Percentiles rank a stretch among this genome's conserved stretches.
These are phyloP conservation scores for Mallotus repandus DNA, from an alignment of 441 rosid species.

Conservation along the genomic window DNA sequence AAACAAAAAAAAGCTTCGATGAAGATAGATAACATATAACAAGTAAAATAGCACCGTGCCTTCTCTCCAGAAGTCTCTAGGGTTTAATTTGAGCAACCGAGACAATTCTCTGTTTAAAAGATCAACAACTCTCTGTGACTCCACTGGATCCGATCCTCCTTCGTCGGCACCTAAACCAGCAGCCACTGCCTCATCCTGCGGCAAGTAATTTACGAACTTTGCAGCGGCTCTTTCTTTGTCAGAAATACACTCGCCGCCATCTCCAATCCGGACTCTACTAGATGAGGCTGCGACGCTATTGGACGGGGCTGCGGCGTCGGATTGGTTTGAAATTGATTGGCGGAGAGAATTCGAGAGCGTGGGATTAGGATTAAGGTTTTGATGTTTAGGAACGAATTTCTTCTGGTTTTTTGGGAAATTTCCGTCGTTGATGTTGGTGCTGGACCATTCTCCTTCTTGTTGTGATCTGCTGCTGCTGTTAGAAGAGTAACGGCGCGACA, in stretches of 20 bases:
- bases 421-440: conserved; percentile 13
- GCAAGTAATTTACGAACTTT: conserved; percentile 78
- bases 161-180: conserved; percentile 70
- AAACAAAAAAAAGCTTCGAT: neutral
- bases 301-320: conserved; percentile 28
- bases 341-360: conserved; percentile 74
- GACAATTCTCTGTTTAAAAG: conserved; percentile 79
- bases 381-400: conserved; percentile 52
- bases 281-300: conserved; percentile 17
- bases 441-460: conserved; percentile 20
- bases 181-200: conserved; percentile 97
- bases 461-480: conserved; percentile 7
- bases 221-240: conserved; percentile 31
- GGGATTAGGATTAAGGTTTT: conserved; percentile 34
- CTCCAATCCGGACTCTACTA: conserved; percentile 44
- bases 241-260: conserved; percentile 39
- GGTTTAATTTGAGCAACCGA: conserved; percentile 70
- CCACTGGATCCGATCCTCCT: conserved; percentile 89
- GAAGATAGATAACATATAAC: neutral
- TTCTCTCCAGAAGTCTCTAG: conserved; percentile 90
- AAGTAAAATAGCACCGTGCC: conserved; percentile 34
- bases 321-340: conserved; percentile 36
- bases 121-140: conserved; percentile 97
- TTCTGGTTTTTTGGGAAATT: conserved; percentile 37
- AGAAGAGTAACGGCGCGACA: conserved; percentile 52